Percentiles rank a stretch among this genome's conserved stretches.
phyloP scores from a whole-genome alignment of 371 early-diverging fungal genomes.

The Mortierella sp. region DNA sequence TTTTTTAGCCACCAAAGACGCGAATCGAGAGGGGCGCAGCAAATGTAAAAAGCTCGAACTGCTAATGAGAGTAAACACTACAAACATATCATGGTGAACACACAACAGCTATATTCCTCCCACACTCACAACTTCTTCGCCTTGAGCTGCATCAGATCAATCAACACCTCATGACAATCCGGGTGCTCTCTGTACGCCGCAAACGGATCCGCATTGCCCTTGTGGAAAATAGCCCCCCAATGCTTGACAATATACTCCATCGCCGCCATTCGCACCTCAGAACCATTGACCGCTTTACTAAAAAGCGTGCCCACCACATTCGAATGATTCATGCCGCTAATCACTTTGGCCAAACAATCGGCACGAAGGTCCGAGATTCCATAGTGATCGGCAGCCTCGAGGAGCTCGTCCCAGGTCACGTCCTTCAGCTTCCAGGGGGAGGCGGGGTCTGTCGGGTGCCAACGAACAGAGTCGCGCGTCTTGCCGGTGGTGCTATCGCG shows the following conservation, averaged over 20 bases:
- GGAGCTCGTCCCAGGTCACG: conserved; percentile 16
- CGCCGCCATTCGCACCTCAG: neutral
- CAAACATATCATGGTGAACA: no score
- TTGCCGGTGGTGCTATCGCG: neutral
- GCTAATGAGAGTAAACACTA: no score
- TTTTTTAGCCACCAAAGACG: no score
- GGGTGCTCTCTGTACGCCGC: neutral
- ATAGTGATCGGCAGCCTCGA: neutral
- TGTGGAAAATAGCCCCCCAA: neutral
- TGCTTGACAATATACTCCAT: conserved; percentile 7
- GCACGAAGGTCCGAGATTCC: neutral
- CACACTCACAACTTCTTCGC: neutral
- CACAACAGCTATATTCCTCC: no score
- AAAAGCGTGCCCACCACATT: neutral
- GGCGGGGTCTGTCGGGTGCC: neutral
- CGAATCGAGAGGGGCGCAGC: no score
- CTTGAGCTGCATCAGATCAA: conserved; percentile 1
- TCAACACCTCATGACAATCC: conserved; percentile 1
- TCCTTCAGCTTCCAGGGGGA: conserved; percentile 13
- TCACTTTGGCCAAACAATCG: neutral
- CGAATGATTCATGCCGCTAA: neutral
- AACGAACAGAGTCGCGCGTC: neutral
- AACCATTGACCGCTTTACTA: neutral
- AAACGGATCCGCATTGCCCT: neutral
- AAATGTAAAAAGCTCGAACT: no score